These are phyloP conservation scores for Akanthomyces dipterigenus DNA, from an alignment of 2,329 filamentous ascomycete genomes.

Conservation along the genomic window DNA sequence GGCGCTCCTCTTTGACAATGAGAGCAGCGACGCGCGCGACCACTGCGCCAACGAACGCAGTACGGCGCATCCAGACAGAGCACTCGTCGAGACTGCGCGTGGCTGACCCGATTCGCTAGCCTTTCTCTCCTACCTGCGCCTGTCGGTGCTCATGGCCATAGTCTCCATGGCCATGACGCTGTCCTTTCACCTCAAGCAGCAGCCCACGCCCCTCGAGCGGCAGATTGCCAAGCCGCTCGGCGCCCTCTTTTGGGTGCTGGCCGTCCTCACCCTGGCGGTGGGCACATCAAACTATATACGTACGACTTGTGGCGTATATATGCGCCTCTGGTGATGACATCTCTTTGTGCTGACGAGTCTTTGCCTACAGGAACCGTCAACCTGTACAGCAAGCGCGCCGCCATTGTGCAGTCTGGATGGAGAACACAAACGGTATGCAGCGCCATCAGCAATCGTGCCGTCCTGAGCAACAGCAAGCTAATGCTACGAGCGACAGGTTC, in stretches of 20 bases:
- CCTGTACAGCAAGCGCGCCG: constrained; percentile 69
- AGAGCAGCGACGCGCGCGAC: constrained; percentile 66
- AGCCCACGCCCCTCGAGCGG: constrained; percentile 64
- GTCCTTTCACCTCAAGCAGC: constrained; percentile 79
- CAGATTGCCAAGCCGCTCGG: constrained; percentile 78
- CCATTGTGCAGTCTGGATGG: constrained; percentile 89
- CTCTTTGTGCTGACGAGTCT: background rate
- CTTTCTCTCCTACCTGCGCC: constrained; percentile 85
- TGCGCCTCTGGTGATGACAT: too few species aligned
- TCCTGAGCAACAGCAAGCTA: background rate
- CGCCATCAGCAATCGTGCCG: too few species aligned
- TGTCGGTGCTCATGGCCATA: constrained; percentile 85
- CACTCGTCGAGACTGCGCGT: background rate
- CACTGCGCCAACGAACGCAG: constrained; percentile 75
- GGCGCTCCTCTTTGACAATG: constrained; percentile 66
- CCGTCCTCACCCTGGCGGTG: constrained; percentile 65
- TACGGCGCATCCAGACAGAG: constrained; percentile 25
- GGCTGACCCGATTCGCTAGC: constrained; percentile 28
- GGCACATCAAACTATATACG: constrained; percentile 85
- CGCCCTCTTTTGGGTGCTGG: constrained; percentile 78
- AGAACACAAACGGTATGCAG: constrained; percentile 71
- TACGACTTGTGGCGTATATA: constrained; percentile 26
- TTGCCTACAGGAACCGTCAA: constrained; percentile 54
- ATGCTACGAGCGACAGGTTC: constrained; percentile 37
- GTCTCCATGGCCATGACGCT: constrained; percentile 86